phyloP scores from a whole-genome alignment of 2,329 filamentous ascomycete genomes.

The Metarhizium album region DNA sequence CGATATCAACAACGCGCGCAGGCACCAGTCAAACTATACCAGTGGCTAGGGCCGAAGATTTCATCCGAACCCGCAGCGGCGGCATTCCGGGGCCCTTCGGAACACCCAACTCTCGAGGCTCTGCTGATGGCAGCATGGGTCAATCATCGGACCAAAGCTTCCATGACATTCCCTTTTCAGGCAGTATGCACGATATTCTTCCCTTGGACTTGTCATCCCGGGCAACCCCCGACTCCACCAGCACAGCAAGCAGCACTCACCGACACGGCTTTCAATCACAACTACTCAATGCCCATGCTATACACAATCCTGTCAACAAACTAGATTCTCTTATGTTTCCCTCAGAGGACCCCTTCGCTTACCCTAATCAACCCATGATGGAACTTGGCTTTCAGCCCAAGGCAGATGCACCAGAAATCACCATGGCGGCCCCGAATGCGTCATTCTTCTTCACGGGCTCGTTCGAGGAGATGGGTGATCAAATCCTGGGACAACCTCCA shows the following conservation, averaged over 20 bases:
- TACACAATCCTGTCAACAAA: conserved; percentile 47
- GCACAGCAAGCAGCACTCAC: conserved; percentile 30
- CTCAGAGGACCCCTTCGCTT: conserved; percentile 66
- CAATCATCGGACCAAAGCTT: conserved; percentile 20
- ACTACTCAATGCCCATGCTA: conserved; percentile 18
- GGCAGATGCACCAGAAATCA: conserved; percentile 20
- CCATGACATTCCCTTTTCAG: conserved; percentile 25
- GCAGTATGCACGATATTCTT: conserved; percentile 33
- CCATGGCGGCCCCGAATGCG: conserved; percentile 25
- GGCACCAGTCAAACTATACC: conserved; percentile 21
- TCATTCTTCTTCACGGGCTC: conserved; percentile 42
- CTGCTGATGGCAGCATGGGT: conserved; percentile 23
- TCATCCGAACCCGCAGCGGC: conserved; percentile 20
- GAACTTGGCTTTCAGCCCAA: conserved; percentile 35
- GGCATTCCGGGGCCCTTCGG: conserved; percentile 14
- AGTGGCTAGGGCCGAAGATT: conserved; percentile 23
- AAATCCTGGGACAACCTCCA: conserved; percentile 59
- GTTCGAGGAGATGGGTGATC: conserved; percentile 60
- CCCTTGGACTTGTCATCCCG: conserved; percentile 33
- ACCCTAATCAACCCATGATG: conserved; percentile 66
- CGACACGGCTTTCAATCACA: conserved; percentile 22
- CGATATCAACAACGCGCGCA: conserved; percentile 19
- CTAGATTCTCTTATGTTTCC: conserved; percentile 74
- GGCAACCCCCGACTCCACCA: conserved; percentile 32
- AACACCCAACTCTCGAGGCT: conserved; percentile 17